phyloP scores from a whole-genome alignment of 345 rosid genomes.

The Odontarrhena argentea region DNA sequence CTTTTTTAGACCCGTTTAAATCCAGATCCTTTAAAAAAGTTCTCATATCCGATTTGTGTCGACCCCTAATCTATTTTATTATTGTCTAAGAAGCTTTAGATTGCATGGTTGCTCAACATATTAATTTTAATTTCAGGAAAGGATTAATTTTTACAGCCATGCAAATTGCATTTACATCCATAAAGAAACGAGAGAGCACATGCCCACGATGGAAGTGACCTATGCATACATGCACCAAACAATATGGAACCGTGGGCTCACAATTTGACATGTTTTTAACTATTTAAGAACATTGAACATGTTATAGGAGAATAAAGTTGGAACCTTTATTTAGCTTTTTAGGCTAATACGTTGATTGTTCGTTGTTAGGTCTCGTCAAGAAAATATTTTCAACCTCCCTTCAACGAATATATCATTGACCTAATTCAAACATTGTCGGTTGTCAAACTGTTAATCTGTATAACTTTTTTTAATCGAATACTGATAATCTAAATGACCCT shows the following conservation, averaged over 20 bases:
- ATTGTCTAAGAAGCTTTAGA: neutral
- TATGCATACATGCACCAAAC: constrained; percentile 36
- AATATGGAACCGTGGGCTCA: constrained; percentile 30
- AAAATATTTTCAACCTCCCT: constrained; percentile 24
- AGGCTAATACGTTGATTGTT: constrained; percentile 29
- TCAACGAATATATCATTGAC: constrained; percentile 34
- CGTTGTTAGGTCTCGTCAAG: constrained; percentile 22
- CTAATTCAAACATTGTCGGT: constrained; percentile 11
- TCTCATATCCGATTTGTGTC: too few relatives aligned
- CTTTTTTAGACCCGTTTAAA: too few relatives aligned
- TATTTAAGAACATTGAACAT: constrained; percentile 35
- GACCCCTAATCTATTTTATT: too few relatives aligned
- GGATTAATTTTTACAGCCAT: neutral
- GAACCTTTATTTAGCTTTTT: constrained; percentile 22
- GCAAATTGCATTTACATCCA: constrained; percentile 15
- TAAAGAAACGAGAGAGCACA: constrained; percentile 29
- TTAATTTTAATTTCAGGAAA: neutral
- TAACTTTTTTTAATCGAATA: neutral
- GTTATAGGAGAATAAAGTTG: constrained; percentile 28
- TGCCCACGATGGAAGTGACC: constrained; percentile 28
- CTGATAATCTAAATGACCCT: neutral
- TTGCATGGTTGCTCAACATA: constrained; percentile 21
- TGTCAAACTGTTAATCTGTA: constrained; percentile 1
- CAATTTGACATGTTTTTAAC: constrained; percentile 31
- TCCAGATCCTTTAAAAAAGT: too few relatives aligned